These are phyloP conservation scores for Globisporangium orthogonon DNA, from an alignment of 352 stramenopile species.

Conservation along the genomic window DNA sequence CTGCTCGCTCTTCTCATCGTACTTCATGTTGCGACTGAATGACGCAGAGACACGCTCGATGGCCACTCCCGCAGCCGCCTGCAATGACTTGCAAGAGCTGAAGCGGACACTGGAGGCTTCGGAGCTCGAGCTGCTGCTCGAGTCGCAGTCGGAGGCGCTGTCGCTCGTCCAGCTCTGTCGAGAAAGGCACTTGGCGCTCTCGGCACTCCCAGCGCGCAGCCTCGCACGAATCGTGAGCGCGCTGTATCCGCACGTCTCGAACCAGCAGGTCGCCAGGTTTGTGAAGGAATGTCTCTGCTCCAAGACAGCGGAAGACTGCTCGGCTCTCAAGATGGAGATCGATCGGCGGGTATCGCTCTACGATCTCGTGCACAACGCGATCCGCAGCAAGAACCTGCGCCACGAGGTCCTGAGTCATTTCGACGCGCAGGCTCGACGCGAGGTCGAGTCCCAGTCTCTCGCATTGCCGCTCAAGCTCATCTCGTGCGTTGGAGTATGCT, in stretches of 20 bases:
- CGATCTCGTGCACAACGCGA: constrained; percentile 9
- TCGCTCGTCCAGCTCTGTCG: constrained; percentile 6
- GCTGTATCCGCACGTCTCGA: constrained; percentile 4
- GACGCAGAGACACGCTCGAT: neutral
- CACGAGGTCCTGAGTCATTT: constrained; percentile 15
- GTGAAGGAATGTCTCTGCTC: constrained; percentile 14
- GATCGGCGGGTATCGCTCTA: constrained; percentile 15
- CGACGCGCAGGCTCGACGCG: constrained; percentile 4
- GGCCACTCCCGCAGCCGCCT: neutral
- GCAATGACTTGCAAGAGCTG: constrained; percentile 4
- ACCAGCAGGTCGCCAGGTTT: constrained; percentile 7
- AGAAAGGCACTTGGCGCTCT: constrained; percentile 1
- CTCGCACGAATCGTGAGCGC: constrained; percentile 11
- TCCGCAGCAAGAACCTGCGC: constrained; percentile 5
- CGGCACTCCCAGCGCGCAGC: constrained; percentile 3
- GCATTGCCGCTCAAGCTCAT: constrained; percentile 12
- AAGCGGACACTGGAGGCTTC: neutral
- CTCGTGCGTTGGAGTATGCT: constrained; percentile 6
- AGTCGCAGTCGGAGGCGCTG: constrained; percentile 1
- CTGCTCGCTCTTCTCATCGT: too few species aligned
- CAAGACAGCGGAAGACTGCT: constrained; percentile 4
- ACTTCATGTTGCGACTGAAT: too few species aligned
- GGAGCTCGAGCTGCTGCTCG: neutral
- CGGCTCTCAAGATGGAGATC: constrained; percentile 14
- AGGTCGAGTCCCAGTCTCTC: neutral